Base-by-base conservation (phyloP, 495 filamentous ascomycete genomes). In the Entonaema liquescens region DNA sequence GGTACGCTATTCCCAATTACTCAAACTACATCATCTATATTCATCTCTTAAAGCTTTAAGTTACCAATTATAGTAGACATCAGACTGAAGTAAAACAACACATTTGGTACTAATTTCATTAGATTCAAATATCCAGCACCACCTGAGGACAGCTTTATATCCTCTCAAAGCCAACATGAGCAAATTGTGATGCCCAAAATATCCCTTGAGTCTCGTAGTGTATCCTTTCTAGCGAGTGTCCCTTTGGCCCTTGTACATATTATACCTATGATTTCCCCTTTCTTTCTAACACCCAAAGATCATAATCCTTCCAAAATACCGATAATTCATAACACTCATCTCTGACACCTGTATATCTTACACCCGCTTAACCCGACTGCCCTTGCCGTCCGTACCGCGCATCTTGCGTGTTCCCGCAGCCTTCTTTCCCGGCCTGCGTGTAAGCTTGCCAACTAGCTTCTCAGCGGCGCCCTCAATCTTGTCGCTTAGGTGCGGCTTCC, bases 331-430 rank as follows among this genome's bases (percentile, higher is more conserved):
- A 33, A 9, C 31, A 33, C 5, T 9, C 26, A 0, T 2, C 5
- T 19, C 28, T 5, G 5, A 35, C 15, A 15, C 19, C 8, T 40
- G 6, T 42, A 25, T 2, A 44, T 11, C 58, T 42, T 67, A 70
- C 15, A 71, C 57, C 38, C 58, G 60, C 29, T 55, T 52, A 6
- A 47, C 28, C 1, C 35, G 71, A 19, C 70, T 74, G 21, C 70
- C 70, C 56, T 79, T 79, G 47, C 77, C 78, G 31, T 79, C 78
- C 12, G 78, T 79, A 0, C 78, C 78, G 57, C 70, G 72, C 50
- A 79, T 71, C 62, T 79, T 73, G 59, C 79, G 71, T 9, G 78
- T 79, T 0, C 78, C 78, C 13, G 78, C 77, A 13, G 76, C 78
- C 65, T 79, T 65, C 66, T 70, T 72, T 9, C 78, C 78, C 0